Evolutionary conservation across 2,329 filamentous ascomycete species (phyloP), one percentile per base, ranked within the genome.

Genomic region (Dactylonectria estremocensis): DNA sequence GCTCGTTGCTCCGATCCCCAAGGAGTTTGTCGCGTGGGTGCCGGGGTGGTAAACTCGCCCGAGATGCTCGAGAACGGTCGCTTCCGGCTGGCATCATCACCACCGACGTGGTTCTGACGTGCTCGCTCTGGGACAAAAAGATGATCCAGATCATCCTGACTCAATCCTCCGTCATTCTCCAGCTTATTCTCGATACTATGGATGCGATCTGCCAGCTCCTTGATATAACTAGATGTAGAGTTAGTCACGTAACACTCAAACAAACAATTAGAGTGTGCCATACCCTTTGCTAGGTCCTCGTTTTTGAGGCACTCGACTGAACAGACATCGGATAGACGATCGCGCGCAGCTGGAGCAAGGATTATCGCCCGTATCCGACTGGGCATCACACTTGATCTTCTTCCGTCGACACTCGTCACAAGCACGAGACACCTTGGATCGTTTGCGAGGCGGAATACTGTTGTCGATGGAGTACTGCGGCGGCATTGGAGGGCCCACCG

Each of bases 331-430:
- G n/a, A 91, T 88, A n/a, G 89, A 88, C 8, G 93, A 91, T 60
- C 94, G 89, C 61, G 91, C 90, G 79, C 95, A 97, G 76, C 94
- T 95, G 3, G 92, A 93, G 76, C 95, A 97, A 6, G 92, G 91
- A 66, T 91, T 89, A 18, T 92, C 89, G 16, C 90, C 91, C 6
- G 88, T 87, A 77, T 97, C 93, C 9, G 91, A 91, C 67, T 90
- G 88, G 5, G 94, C 93, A 81, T 97, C 94, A 76, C 95, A 97
- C 77, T 94, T 93, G 67, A 97, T 94, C 84, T 95, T 97, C 81
- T 97, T 97, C 62, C 94, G 89, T 49, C 95, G 88, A 78, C 94
- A 97, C 78, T 97, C 94, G 77, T 97, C 94, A 76, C 94, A 97
- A 2, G 94, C 95, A 43, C 94, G 88, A 11, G 94, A 97, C 6